Conservation (phyloP, 352 stramenopile genomes). For the Globisporangium takayamanum region DNA sequence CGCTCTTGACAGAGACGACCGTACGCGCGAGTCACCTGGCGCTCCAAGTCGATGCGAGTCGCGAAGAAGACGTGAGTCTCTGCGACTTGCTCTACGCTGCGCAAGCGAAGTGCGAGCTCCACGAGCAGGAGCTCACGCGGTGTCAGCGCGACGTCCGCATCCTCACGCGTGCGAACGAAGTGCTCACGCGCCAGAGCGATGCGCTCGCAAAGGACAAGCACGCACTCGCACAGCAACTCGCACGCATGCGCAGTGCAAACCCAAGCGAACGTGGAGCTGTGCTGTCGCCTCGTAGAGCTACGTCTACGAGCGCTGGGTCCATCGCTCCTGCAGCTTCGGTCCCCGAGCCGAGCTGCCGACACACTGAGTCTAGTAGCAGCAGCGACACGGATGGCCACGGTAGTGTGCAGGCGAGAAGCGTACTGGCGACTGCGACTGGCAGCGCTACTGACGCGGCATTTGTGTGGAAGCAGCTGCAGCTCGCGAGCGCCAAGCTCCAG, state of each 20-base stretch:
- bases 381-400: neutral
- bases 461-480: constrained; percentile 8
- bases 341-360: no score
- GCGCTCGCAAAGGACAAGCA: constrained; percentile 10
- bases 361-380: neutral
- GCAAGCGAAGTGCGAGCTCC: constrained; percentile 12
- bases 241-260: constrained; percentile 12
- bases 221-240: constrained; percentile 14
- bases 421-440: neutral
- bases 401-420: no score
- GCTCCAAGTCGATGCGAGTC: constrained; percentile 2
- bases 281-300: no score
- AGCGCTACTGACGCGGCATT: neutral
- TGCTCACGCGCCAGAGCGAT: constrained; percentile 7
- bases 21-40: neutral
- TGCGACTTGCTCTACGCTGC: constrained; percentile 16
- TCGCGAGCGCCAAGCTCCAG: constrained; percentile 3
- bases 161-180: constrained; percentile 1
- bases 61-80: constrained; percentile 9
- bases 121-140: neutral
- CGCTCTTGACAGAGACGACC: neutral
- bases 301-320: no score
- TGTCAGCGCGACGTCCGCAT: constrained; percentile 9
- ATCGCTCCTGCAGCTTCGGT: no score
- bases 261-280: neutral